Percentiles rank a stretch among this genome's conserved stretches.
Conservation (phyloP, 2,329 filamentous ascomycete genomes). For the Exophiala calicioides region DNA sequence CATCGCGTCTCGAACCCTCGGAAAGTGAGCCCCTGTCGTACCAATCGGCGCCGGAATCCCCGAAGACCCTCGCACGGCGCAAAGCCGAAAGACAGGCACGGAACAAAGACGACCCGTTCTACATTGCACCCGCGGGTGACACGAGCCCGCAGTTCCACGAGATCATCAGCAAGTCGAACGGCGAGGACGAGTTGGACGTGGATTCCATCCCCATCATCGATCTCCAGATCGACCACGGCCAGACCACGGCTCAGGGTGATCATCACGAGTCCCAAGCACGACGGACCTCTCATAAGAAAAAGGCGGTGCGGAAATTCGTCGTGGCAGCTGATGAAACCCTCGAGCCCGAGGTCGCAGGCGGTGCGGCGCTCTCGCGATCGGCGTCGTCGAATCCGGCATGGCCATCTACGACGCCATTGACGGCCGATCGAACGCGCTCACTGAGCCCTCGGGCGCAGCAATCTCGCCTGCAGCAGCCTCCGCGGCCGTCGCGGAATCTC, state of each 20-base stretch:
- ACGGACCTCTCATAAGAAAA: constrained; percentile 36
- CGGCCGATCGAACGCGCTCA: constrained; percentile 19
- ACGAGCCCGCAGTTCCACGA: constrained; percentile 75
- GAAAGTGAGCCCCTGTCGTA: constrained; percentile 37
- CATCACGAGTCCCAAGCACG: constrained; percentile 1
- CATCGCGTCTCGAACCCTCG: constrained; percentile 7
- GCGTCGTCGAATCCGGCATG: constrained; percentile 13
- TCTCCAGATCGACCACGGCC: constrained; percentile 69
- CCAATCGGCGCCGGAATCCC: constrained; percentile 60
- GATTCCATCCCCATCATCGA: constrained; percentile 97
- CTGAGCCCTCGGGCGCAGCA: constrained; percentile 12
- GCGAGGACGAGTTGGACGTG: constrained; percentile 84
- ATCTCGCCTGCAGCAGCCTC: constrained; percentile 1
- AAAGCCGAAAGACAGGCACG: constrained; percentile 77
- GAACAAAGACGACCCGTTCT: constrained; percentile 92
- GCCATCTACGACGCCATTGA: constrained; percentile 19
- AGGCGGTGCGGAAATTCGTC: constrained; percentile 60
- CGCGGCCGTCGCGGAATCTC: constrained; percentile 61
- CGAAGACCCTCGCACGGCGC: constrained; percentile 71
- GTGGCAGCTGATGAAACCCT: constrained; percentile 75
- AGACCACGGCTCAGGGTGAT: constrained; percentile 20
- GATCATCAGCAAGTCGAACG: constrained; percentile 43
- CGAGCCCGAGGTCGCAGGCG: constrained; percentile 34
- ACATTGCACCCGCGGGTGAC: constrained; percentile 67
- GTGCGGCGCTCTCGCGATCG: constrained; percentile 43